Conservation (phyloP, 2,329 filamentous ascomycete genomes). For the Nothophoma quercina region DNA sequence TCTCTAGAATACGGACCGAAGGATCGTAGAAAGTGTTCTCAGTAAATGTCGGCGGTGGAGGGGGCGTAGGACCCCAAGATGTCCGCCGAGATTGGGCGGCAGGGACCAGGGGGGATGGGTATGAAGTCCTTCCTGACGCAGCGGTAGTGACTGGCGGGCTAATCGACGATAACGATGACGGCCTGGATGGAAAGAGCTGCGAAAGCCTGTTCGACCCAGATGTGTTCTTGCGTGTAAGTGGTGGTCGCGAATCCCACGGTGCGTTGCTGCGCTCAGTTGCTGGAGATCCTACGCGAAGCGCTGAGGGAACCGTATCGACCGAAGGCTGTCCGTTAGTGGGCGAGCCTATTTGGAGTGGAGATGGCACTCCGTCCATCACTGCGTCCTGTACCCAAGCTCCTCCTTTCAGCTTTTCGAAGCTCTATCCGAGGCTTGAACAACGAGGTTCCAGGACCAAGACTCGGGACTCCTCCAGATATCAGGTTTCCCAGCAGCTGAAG, state of each 20-base stretch:
- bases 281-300: constrained; percentile 43
- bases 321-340: constrained; percentile 32
- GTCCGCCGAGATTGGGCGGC: constrained; percentile 40
- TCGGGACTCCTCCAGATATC: not conserved
- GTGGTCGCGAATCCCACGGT: constrained; percentile 30
- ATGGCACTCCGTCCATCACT: constrained; percentile 41
- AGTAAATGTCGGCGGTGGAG: constrained; percentile 42
- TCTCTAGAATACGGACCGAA: constrained; percentile 28
- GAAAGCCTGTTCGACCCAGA: constrained; percentile 46
- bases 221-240: constrained; percentile 36
- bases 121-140: constrained; percentile 37
- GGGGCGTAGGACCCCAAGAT: constrained; percentile 30
- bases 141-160: constrained; percentile 27
- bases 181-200: constrained; percentile 48
- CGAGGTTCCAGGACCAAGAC: too few species aligned
- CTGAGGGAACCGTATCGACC: constrained; percentile 32
- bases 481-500: constrained; percentile 22
- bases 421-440: not conserved
- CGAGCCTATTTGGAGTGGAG: constrained; percentile 41
- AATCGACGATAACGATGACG: constrained; percentile 36
- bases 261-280: constrained; percentile 22
- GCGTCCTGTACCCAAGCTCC: not conserved
- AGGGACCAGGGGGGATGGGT: constrained; percentile 40
- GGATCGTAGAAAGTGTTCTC: constrained; percentile 42
- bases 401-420: not conserved